phyloP scores from a whole-genome alignment of 2,329 filamentous ascomycete genomes.

The Geosmithia morbida region DNA sequence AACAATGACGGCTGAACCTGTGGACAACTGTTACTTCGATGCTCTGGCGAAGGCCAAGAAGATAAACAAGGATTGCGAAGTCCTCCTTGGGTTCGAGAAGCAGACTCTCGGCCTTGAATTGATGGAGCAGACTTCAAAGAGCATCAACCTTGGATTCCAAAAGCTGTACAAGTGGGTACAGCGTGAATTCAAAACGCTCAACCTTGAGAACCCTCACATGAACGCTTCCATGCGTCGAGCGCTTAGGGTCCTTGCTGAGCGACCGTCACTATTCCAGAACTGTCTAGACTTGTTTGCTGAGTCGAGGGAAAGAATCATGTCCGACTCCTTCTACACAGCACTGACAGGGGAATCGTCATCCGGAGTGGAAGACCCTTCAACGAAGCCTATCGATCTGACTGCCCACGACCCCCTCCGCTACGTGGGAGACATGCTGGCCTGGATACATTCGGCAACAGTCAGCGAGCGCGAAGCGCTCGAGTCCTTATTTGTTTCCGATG shows the following conservation, averaged over 20 bases:
- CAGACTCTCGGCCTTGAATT: conserved; percentile 79
- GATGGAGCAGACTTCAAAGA: conserved; percentile 79
- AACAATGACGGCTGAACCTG: conserved; percentile 65
- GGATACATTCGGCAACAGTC: conserved; percentile 87
- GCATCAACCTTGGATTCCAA: conserved; percentile 80
- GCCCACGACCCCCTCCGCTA: conserved; percentile 88
- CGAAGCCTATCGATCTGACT: conserved; percentile 86
- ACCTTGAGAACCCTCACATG: conserved; percentile 89
- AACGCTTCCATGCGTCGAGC: conserved; percentile 71
- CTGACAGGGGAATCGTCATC: conserved; percentile 57
- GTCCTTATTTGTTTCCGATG: conserved; percentile 79
- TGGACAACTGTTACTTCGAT: conserved; percentile 74
- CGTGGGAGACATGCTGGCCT: conserved; percentile 93
- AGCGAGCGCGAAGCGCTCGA: conserved; percentile 89
- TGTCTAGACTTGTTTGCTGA: conserved; percentile 90
- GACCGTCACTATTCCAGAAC: conserved; percentile 81
- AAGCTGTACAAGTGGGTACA: conserved; percentile 95
- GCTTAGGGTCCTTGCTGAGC: conserved; percentile 74
- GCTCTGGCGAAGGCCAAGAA: conserved; percentile 67
- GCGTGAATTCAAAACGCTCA: conserved; percentile 79
- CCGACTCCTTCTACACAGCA: conserved; percentile 78
- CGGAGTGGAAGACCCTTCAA: conserved; percentile 41
- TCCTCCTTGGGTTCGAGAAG: conserved; percentile 79
- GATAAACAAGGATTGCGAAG: conserved; percentile 77
- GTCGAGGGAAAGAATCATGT: conserved; percentile 71